Conservation (phyloP, 1,284 basidiomycete species). For the Cutaneotrichosporon cavernicola region DNA sequence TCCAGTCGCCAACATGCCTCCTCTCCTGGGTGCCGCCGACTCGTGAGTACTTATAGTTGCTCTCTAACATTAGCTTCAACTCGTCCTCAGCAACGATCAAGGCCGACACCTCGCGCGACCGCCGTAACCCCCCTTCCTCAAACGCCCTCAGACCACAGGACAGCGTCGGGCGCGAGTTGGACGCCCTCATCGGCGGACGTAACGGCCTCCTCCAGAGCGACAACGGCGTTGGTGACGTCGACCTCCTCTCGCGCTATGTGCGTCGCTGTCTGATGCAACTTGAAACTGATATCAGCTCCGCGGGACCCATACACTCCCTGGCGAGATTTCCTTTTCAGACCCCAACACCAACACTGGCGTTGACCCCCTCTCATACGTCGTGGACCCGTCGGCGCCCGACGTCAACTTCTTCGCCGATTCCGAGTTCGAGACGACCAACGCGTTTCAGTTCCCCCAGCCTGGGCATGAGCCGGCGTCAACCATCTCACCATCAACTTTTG, state of each 20-base stretch:
- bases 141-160: conserved; percentile 23
- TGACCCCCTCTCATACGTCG: conserved; percentile 24
- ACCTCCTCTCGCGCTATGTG: conserved; percentile 15
- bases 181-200: conserved; percentile 19
- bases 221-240: conserved; percentile 10
- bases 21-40: conserved; percentile 23
- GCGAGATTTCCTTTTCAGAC: not conserved
- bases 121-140: conserved; percentile 16
- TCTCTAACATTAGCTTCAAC: conserved; percentile 29
- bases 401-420: conserved; percentile 15
- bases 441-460: not conserved
- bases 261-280: not conserved
- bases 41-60: conserved; percentile 18
- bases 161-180: conserved; percentile 23
- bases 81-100: conserved; percentile 34
- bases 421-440: conserved; percentile 5
- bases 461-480: not conserved
- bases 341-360: conserved; percentile 12
- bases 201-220: conserved; percentile 26
- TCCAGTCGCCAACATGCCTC: conserved; percentile 17
- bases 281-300: conserved; percentile 5
- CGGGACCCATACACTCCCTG: conserved; percentile 2
- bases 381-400: conserved; percentile 13
- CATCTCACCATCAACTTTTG: not conserved
- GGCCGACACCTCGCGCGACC: conserved; percentile 19